Base-by-base conservation (phyloP, 306 rosid species). In the Rosa persica region DNA sequence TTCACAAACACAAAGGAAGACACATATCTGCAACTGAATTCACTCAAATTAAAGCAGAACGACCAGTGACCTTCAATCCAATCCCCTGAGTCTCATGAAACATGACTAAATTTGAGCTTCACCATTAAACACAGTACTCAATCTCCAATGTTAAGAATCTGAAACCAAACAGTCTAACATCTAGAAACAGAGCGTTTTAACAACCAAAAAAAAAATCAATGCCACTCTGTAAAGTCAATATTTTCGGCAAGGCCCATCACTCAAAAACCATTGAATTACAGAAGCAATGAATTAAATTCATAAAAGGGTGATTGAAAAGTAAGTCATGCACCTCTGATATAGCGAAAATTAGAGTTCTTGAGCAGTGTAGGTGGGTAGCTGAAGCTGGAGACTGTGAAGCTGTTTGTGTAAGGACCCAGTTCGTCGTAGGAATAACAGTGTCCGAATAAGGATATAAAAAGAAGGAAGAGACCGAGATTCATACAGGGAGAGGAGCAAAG, bases 381-480 rank as follows among this genome's bases (percentile, higher is more conserved):
- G 84, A 93, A 89, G 91, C 89, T 91, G 79, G 97, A 95, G 85
- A 91, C 77, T 70, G 88, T 91, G 81, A 85, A 87, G 84, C 82
- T 79, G 70, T 77, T 66, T 8, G 70, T 77, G 81, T n/a, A 85
- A 43, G 75, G 81, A 66, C 70, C 78, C 34, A 65, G 73, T 72
- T 84, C 82, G 66, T 75, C 82, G 57, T 36, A 64, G 3, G 88
- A 87, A 81, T 69, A 76, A 67, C 78, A 90, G 68, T 66, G 76
- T 34, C 85, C 81, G 46, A 83, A 66, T 38, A 81, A 86, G 81
- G 79, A 81, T 43, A 83, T 70, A 81, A 76, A 80, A 25, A 87
- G 81, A 43, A 86, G 16, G 69, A 81, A 62, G n/a, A 79, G 79
- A 79, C 76, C 42, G 76, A 86, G 82, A 89, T 88, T 87, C 87